A percentile compares a stretch with the other conserved stretches of the same genome.
Evolutionary conservation across 2,329 filamentous ascomycete species (phyloP).

Genomic region (Trichoderma aggressivum): DNA sequence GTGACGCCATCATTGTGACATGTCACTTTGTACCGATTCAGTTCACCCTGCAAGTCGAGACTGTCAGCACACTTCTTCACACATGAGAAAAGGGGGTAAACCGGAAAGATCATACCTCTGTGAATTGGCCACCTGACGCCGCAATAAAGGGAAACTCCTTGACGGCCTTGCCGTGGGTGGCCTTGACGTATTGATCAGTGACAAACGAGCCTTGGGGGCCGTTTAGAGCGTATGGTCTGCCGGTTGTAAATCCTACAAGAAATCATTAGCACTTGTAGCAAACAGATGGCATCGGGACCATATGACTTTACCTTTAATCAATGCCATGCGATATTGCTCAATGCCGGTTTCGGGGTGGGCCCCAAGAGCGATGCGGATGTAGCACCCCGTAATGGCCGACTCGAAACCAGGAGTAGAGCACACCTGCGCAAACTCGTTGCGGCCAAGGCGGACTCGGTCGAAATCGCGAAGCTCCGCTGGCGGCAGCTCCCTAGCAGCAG

Average conservation of each 20-base stretch:
- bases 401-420: slow-evolving; percentile 94
- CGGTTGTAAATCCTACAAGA: slow-evolving; percentile 66
- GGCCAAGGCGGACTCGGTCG: slow-evolving; percentile 77
- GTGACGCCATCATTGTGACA: slow-evolving; percentile 69
- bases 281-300: too few species aligned
- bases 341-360: slow-evolving; percentile 68
- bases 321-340: slow-evolving; percentile 81
- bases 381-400: slow-evolving; percentile 76
- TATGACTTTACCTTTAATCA: slow-evolving; percentile 70
- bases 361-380: slow-evolving; percentile 79
- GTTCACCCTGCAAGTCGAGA: slow-evolving; percentile 58
- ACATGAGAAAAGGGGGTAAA: background rate
- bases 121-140: slow-evolving; percentile 80
- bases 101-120: slow-evolving; percentile 57
- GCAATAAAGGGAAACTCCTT: slow-evolving; percentile 87
- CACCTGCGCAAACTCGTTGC: slow-evolving; percentile 82
- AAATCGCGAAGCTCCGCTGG: slow-evolving; percentile 76
- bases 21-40: slow-evolving; percentile 73
- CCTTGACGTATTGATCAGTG: slow-evolving; percentile 80
- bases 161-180: slow-evolving; percentile 77
- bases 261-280: background rate
- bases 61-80: slow-evolving; percentile 25
- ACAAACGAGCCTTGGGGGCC: slow-evolving; percentile 73
- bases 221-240: slow-evolving; percentile 80
- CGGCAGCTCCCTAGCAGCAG: slow-evolving; percentile 65